These are phyloP conservation scores for Boletus patriciae DNA, from an alignment of 768 basidiomycete species.

Conservation along the genomic window DNA sequence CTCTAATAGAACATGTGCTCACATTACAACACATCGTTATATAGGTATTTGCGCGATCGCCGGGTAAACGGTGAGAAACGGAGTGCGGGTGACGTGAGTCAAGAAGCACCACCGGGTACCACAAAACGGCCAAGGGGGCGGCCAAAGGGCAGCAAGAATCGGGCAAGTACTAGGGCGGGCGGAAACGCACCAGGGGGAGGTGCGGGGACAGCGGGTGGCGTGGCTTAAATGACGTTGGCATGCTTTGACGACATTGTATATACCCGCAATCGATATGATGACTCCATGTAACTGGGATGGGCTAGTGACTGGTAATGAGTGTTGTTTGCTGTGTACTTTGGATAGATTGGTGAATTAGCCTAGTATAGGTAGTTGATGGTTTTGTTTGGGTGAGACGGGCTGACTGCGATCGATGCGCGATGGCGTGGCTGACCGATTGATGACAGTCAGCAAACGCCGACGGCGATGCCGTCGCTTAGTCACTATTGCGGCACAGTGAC, in stretches of 20 bases:
- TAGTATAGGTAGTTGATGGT: not conserved
- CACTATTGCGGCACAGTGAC: not conserved
- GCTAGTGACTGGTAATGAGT: too few relatives aligned
- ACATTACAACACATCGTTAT: constrained; percentile 6
- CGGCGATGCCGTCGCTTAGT: constrained; percentile 18
- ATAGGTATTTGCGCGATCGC: constrained; percentile 63
- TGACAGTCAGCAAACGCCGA: constrained; percentile 6
- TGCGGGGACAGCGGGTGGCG: constrained; percentile 5
- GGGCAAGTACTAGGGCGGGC: constrained; percentile 20
- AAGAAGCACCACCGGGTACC: constrained; percentile 31
- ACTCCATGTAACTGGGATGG: not conserved
- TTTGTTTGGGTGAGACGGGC: constrained; percentile 7
- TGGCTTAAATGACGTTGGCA: not conserved
- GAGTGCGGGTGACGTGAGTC: constrained; percentile 22
- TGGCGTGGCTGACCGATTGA: not conserved
- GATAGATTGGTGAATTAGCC: not conserved
- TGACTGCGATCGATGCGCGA: not conserved
- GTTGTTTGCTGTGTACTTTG: not conserved
- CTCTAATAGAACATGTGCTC: constrained; percentile 14
- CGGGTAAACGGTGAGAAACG: constrained; percentile 51
- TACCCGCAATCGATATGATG: constrained; percentile 9
- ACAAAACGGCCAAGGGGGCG: constrained; percentile 62
- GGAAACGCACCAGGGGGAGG: constrained; percentile 14
- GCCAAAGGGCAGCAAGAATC: constrained; percentile 71
- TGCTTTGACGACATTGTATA: not conserved